Evolutionary conservation across 1,284 basidiomycete species (phyloP).

Genomic region (Ceratobasidium papillatum): DNA sequence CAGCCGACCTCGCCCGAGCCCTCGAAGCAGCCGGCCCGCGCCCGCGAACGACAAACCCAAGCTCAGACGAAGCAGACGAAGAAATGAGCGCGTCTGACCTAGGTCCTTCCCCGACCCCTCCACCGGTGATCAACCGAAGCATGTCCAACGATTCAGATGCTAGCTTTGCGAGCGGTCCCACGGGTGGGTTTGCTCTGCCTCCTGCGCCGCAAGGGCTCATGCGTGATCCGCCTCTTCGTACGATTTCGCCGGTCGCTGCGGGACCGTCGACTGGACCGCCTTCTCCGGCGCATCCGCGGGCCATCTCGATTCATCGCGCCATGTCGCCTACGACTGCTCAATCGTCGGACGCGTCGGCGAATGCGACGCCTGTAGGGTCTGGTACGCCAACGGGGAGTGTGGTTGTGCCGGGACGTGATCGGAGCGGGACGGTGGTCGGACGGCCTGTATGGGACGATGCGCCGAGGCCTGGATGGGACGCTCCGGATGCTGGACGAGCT

Average conservation of each 20-base stretch:
- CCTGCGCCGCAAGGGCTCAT: neutral
- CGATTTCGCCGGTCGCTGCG: constrained; percentile 10
- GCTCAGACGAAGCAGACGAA: constrained; percentile 38
- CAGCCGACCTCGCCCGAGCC: constrained; percentile 64
- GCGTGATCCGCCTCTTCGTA: neutral
- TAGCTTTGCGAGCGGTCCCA: constrained; percentile 12
- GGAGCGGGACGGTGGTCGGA: constrained; percentile 77
- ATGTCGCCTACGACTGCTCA: constrained; percentile 25
- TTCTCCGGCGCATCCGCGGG: neutral
- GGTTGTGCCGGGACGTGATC: constrained; percentile 65
- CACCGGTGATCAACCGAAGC: constrained; percentile 6
- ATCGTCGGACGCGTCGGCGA: constrained; percentile 61
- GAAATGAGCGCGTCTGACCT: constrained; percentile 36
- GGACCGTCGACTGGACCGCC: constrained; percentile 4
- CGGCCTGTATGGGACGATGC: constrained; percentile 65
- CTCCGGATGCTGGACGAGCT: neutral
- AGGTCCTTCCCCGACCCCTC: neutral
- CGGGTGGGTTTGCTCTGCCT: constrained; percentile 22
- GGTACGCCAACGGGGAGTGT: constrained; percentile 63
- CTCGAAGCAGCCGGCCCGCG: constrained; percentile 52
- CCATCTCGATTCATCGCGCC: constrained; percentile 14
- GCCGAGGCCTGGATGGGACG: constrained; percentile 45
- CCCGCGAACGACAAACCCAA: neutral
- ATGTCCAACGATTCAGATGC: constrained; percentile 24
- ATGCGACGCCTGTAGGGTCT: constrained; percentile 65